phyloP scores from a whole-genome alignment of 192 early-diverging fungal genomes.

The Podila verticillata region DNA sequence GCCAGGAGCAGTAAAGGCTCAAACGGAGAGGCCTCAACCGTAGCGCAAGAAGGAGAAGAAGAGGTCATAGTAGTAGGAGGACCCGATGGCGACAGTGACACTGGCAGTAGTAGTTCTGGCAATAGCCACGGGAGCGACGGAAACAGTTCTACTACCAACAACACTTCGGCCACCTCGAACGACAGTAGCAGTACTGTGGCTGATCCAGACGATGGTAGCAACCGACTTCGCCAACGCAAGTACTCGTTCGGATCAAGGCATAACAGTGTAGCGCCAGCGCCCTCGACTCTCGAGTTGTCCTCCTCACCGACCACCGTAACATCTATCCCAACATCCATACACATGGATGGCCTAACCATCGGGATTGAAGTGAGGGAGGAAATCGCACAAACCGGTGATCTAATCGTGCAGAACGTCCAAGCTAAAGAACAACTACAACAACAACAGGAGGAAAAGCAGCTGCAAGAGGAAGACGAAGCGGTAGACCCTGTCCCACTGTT shows the following conservation, averaged over 20 bases:
- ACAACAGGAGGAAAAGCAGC: neutral
- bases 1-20: constrained; percentile 4
- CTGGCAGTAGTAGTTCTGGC: neutral
- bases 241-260: constrained; percentile 14
- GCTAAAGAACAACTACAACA: neutral
- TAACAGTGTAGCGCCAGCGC: constrained; percentile 4
- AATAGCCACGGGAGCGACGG: neutral
- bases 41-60: neutral
- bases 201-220: constrained; percentile 11
- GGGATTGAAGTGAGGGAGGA: constrained; percentile 1
- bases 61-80: neutral
- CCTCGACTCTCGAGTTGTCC: neutral
- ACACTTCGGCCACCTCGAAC: constrained; percentile 6
- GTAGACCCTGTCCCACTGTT: constrained; percentile 34
- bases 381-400: neutral
- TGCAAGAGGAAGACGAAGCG: neutral
- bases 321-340: neutral
- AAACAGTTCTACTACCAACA: neutral
- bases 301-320: neutral
- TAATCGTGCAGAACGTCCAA: neutral
- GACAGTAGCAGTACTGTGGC: constrained; percentile 39
- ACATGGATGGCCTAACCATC: neutral
- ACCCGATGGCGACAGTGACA: neutral
- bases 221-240: constrained; percentile 27
- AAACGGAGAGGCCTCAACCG: neutral